Evolutionary conservation across 1,284 basidiomycete species (phyloP), one percentile per base, ranked within the genome.

Genomic region (Prillingera fragicola): DNA sequence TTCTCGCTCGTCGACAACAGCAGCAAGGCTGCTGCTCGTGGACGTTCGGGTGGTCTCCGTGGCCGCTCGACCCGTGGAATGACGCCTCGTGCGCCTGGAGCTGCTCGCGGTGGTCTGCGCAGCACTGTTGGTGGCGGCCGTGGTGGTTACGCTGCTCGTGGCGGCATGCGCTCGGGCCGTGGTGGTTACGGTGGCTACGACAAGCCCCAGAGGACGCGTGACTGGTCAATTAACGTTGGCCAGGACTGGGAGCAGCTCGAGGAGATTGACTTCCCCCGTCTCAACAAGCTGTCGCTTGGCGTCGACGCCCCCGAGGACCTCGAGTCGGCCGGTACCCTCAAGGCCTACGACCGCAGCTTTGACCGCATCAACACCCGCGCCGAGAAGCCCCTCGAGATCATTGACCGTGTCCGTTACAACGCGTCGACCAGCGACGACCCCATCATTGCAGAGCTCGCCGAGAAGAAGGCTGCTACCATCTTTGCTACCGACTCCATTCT

Each of bases 351-450:
- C 65, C 94, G 94, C 71, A 74, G 83, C 6, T 98, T 90, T 70
- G 95, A 99, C 74, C 88, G 92, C 57, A 81, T 97, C 69, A 92
- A 84, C 41, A 96, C 92, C 38, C 90, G 91, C 74, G 85, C 83
- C 14, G 88, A 95, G 68, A 82, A 83, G 58, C 84, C 89, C 35
- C 79, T 99, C 26, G 88, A 96, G 65, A 79, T 89, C 41, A 80
- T 92, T 47, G 95, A 98, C 72, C 85, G 92, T 52, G 87, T 95
- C 68, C 88, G 91, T 65, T 99, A 97, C 75, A 98, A 97, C 70
- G 84, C 88, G 10, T 94, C 92, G 2, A 97, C 95, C 9, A 92
- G 88, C 17, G 95, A 98, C 60, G 95, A 99, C 71, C 94, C 94
- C 8, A 77, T 96, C 67, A 92, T 97, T 54, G 85, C 87, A 67